Evolutionary conservation across 306 rosid genomes (phyloP), one percentile per base, ranked within the genome.

Genomic region (Cercis canadensis): DNA sequence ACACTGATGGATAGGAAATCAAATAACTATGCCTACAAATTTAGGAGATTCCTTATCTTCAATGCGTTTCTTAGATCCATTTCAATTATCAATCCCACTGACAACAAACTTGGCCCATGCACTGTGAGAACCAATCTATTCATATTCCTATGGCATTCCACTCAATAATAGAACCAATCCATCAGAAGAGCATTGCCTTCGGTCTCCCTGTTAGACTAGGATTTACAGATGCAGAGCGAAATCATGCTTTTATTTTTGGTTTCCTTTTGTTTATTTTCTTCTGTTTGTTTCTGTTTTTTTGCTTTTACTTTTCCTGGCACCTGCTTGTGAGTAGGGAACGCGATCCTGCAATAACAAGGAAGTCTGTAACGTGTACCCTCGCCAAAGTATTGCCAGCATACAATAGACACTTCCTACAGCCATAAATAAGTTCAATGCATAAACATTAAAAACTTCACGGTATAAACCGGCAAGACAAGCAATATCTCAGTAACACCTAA

Each of bases 91-190:
- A 64, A 65, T 57, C 50, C 39, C 47, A 45, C 18, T 33, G 12
- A 32, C 65, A 74, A 57, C 31, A 72, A 72, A 34, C 10, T 5
- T 58, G 73, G 57, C 73, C 54, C 10, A 51, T 41, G 49, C 47
- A 57, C n/a, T 7, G 18, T 45, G 8, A 62, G 67, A 43, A 68
- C 33, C 49, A 68, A 59, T 61, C 56, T 47, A 43, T 70, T 63
- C 49, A 16, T 47, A 21, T 16, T 53, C 54, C 31, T 17, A 54
- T 57, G 15, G 6, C 18, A 18, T 12, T 64, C 41, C 56, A 62
- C 65, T 74, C 63, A 62, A 53, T 6, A 17, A 62, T 43, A 18
- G 37, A 34, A 70, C 45, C 37, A 41, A 44, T 69, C 58, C 65
- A 67, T 67, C 64, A 52, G 17, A 6, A 46, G 11, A 36, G 43